Evolutionary conservation across 1,284 basidiomycete species (phyloP), one percentile per base, ranked within the genome.

Genomic region (Ustilago crameri): DNA sequence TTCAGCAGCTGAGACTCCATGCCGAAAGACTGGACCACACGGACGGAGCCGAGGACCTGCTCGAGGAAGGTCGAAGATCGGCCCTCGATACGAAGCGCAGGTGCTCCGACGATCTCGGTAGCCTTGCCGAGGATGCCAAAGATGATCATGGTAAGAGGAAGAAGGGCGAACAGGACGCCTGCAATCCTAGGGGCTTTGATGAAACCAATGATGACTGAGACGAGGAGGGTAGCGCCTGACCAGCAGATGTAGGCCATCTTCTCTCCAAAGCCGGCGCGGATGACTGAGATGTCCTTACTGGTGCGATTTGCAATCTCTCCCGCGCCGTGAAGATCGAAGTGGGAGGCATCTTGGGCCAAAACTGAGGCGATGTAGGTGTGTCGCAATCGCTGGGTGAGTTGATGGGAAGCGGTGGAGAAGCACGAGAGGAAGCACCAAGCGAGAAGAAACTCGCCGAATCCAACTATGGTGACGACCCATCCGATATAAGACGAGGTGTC

Each of bases 21-120:
- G 41, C 82, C 81, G 60, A 85, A 85, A 5, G 83, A 81, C 59
- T 86, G 85, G 20, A 85, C 83, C 51, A 85, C 81, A 10, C 85
- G 79, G 49, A 85, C 81, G 4, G 82, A 83, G 23, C 80, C 76
- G 15, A 86, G 74, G 22, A 85, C 78, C 55, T 85, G 84, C 51
- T 86, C 85, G 55, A 85, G 79, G 43, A 83, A 84, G 20, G 82
- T 82, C 5, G 82, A 80, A 10, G 83, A 77, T n/a, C 75, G 81
- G 2, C 82, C 84, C 41, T 85, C 84, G 10, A 85, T 62, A 27
- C 76, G 73, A 3, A 83, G 62, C 3, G 82, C 79, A 0, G 76
- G 70, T 0, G 72, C 68, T 3, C 80, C 73, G 3, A 82, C 81
- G 9, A 64, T 47, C 7, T 84, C 84, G 23, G 80, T 74, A 37